Percentiles rank a stretch among this genome's conserved stretches.
phyloP scores from a whole-genome alignment of 1,284 basidiomycete species.

The Leccinum solheimii region DNA sequence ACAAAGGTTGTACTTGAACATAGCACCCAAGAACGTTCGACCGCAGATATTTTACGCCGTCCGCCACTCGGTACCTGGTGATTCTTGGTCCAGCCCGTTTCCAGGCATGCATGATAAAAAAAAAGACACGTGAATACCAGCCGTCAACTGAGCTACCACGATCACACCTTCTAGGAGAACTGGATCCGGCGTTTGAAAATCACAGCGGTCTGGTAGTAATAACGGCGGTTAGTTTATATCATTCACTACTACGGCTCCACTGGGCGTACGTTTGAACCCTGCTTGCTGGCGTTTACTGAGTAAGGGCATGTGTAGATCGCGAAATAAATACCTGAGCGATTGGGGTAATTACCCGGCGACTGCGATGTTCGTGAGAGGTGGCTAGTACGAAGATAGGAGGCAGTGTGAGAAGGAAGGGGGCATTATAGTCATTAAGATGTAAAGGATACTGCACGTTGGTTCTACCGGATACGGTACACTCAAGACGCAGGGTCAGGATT shows the following conservation, averaged over 20 bases:
- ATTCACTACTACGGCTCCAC: conserved; percentile 12
- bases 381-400: conserved; percentile 46
- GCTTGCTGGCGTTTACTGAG: conserved; percentile 10
- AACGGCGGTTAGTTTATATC: conserved; percentile 15
- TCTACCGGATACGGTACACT: conserved; percentile 29
- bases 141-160: conserved; percentile 19
- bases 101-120: conserved; percentile 37
- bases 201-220: conserved; percentile 41
- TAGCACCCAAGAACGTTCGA: conserved; percentile 34
- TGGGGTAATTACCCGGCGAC: conserved; percentile 41
- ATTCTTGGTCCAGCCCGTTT: conserved; percentile 41
- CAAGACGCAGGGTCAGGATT: conserved; percentile 34
- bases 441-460: conserved; percentile 40
- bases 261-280: conserved; percentile 28
- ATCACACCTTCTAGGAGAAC: conserved; percentile 41
- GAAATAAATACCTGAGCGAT: conserved; percentile 41
- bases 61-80: conserved; percentile 39
- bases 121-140: conserved; percentile 28
- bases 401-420: conserved; percentile 25
- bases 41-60: conserved; percentile 42
- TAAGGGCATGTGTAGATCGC: conserved; percentile 11
- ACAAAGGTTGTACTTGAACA: conserved; percentile 25
- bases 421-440: conserved; percentile 17
- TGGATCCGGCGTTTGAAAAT: conserved; percentile 52
- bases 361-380: conserved; percentile 42